phyloP scores from a whole-genome alignment of 176 grass and related monocot species.

The Ananas comosus region DNA sequence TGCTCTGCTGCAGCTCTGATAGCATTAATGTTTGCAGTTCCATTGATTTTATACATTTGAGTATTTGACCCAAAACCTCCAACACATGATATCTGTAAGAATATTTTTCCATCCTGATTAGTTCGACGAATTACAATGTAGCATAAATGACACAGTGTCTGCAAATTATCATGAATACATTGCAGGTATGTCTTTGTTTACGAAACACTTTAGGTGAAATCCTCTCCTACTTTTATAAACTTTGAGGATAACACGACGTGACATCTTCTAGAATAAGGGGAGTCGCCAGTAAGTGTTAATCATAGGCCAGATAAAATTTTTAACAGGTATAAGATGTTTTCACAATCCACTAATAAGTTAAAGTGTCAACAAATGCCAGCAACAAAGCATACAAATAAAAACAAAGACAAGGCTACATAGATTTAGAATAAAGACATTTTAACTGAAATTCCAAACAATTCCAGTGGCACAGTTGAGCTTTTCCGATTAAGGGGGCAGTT shows the following conservation, averaged over 20 bases:
- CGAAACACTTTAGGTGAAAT: too few species aligned
- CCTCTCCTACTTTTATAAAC: neutral
- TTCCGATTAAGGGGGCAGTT: too few species aligned
- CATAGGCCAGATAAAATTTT: neutral
- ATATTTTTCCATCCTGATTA: slow-evolving; percentile 5
- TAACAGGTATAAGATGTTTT: neutral
- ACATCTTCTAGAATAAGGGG: neutral
- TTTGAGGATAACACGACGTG: neutral
- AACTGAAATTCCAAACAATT: too few species aligned
- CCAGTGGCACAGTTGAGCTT: too few species aligned
- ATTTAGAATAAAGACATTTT: too few species aligned
- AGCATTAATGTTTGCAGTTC: slow-evolving; percentile 90
- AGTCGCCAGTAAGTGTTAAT: neutral
- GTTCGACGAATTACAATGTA: neutral
- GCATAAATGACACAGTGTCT: too few species aligned
- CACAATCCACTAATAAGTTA: neutral
- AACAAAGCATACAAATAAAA: neutral
- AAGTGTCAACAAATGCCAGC: neutral
- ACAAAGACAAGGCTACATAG: too few species aligned
- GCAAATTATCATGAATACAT: too few species aligned
- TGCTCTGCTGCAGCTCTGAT: slow-evolving; percentile 78
- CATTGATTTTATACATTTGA: slow-evolving; percentile 90
- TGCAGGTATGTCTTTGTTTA: too few species aligned
- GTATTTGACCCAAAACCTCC: slow-evolving; percentile 92
- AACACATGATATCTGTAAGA: slow-evolving; percentile 82